These are phyloP conservation scores for Saitozyma sp. DNA, from an alignment of 768 basidiomycete species.

Conservation along the genomic window DNA sequence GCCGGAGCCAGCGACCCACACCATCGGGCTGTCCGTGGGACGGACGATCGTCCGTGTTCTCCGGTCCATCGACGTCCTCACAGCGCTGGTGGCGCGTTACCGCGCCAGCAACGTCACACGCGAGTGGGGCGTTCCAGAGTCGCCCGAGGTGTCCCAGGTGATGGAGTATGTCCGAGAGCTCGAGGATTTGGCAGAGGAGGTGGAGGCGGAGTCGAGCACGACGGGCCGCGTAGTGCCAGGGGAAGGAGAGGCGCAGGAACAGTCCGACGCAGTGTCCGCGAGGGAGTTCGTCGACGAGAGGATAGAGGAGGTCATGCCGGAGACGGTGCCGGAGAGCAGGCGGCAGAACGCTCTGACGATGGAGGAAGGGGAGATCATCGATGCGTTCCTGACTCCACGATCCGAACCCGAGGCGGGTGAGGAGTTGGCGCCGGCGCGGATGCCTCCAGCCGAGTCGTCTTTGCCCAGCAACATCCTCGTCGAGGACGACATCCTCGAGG, in stretches of 20 bases:
- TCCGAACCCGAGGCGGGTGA: no score
- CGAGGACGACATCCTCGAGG: not conserved
- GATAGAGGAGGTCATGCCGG: conserved; percentile 25
- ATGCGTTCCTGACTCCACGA: conserved; percentile 12
- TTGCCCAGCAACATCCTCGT: not conserved
- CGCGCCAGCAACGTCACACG: not conserved
- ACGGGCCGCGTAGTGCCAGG: not conserved
- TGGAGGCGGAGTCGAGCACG: not conserved
- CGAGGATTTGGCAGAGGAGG: conserved; percentile 9
- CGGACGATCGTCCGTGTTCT: no score
- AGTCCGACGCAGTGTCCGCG: conserved; percentile 1
- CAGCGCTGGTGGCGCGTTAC: conserved; percentile 6
- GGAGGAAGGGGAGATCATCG: conserved; percentile 36
- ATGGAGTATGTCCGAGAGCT: conserved; percentile 19
- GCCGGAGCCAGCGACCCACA: no score
- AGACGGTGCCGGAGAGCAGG: conserved; percentile 33
- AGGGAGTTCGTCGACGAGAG: conserved; percentile 31
- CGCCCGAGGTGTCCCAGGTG: conserved; percentile 5
- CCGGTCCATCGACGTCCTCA: not conserved
- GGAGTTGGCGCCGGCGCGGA: not conserved
- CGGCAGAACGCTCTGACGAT: conserved; percentile 37
- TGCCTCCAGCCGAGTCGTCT: not conserved
- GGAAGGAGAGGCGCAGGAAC: no score
- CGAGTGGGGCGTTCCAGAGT: not conserved
- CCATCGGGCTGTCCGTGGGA: no score